Percentiles rank a stretch among this genome's conserved stretches.
These are phyloP conservation scores for Polygonum aviculare DNA, from an alignment of 148 eudicot genomes.

Conservation along the genomic window DNA sequence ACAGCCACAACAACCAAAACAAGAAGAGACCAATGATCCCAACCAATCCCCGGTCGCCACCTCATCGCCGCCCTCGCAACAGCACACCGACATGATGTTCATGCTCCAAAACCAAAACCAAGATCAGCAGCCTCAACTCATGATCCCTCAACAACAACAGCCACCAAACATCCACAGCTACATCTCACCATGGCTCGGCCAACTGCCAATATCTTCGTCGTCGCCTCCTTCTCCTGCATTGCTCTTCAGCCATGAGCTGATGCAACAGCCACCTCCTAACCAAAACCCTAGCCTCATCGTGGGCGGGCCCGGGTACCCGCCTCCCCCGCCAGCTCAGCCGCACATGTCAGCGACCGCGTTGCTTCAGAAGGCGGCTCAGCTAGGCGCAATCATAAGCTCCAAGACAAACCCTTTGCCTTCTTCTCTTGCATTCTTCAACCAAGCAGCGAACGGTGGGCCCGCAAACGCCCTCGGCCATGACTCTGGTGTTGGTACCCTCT, in stretches of 20 bases:
- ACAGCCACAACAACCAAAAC: constrained; percentile 11
- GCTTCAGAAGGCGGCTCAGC: constrained; percentile 88
- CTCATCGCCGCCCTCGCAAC: constrained; percentile 21
- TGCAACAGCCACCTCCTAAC: constrained; percentile 14
- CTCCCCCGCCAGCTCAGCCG: constrained; percentile 34
- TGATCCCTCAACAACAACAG: background rate
- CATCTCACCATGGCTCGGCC: constrained; percentile 52
- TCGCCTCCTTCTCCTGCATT: background rate
- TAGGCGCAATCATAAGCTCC: constrained; percentile 66
- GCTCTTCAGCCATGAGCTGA: background rate
- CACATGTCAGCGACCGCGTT: constrained; percentile 79
- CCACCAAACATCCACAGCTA: constrained; percentile 16
- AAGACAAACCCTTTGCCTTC: constrained; percentile 13
- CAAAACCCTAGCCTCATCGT: constrained; percentile 48
- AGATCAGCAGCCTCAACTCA: constrained; percentile 3
- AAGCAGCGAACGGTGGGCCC: background rate
- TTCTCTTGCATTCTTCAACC: background rate
- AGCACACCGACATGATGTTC: constrained; percentile 36
- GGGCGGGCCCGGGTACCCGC: constrained; percentile 21
- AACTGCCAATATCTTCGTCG: constrained; percentile 14
- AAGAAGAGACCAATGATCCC: background rate
- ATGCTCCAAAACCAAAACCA: background rate
- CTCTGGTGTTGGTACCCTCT: background rate
- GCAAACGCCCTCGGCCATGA: background rate
- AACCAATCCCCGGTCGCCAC: constrained; percentile 13